Conservation (phyloP, 148 eudicot genomes). For the Tetragonia tetragonoides region DNA sequence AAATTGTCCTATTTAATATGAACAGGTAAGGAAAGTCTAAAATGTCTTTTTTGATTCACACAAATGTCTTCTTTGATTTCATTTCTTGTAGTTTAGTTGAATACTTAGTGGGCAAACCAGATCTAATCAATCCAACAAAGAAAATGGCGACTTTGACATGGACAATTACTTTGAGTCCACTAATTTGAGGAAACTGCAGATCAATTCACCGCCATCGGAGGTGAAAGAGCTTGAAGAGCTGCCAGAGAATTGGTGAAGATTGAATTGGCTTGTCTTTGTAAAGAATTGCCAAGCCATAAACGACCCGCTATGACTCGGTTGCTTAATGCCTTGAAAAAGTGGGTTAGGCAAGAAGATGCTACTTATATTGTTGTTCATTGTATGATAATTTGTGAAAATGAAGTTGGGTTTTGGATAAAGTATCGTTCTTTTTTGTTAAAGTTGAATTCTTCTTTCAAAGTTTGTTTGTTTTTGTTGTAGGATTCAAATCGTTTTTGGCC, state of each 20-base stretch:
- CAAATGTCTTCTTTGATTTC: no score
- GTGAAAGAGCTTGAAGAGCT: conserved; percentile 70
- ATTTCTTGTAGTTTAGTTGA: no score
- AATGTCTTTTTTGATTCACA: no score
- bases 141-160: conserved; percentile 27
- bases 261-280: conserved; percentile 91
- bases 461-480: not conserved
- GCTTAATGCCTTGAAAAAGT: conserved; percentile 72
- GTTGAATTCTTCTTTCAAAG: not conserved
- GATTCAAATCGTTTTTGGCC: no score
- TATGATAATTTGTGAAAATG: conserved; percentile 76
- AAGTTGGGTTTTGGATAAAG: conserved; percentile 73
- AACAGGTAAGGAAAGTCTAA: no score
- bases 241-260: conserved; percentile 86
- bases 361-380: conserved; percentile 74
- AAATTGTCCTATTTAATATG: no score
- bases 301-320: conserved; percentile 46
- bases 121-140: not conserved
- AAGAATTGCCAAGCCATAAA: conserved; percentile 76
- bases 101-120: conserved; percentile 27
- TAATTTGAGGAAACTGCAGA: conserved; percentile 32
- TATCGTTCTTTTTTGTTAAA: not conserved
- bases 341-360: conserved; percentile 77
- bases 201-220: conserved; percentile 46
- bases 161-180: conserved; percentile 36